Percentiles rank a stretch among this genome's conserved stretches.
These are phyloP conservation scores for Pezicula carpinea DNA, from an alignment of 2,329 filamentous ascomycete species.

Conservation along the genomic window DNA sequence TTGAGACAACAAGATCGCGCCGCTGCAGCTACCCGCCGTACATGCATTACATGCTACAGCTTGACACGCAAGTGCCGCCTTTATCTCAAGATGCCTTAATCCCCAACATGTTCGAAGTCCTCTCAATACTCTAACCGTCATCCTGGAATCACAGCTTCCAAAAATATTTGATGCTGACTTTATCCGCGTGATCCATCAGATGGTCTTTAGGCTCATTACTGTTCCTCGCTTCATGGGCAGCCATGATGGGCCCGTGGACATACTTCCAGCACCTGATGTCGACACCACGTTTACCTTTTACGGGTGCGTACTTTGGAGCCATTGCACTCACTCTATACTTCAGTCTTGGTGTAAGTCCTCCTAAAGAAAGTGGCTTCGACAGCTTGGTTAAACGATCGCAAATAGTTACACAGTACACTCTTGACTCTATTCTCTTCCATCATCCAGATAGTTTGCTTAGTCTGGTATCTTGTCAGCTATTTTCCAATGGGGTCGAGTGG, in stretches of 20 bases:
- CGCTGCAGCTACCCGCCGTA: conserved; percentile 33
- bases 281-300: conserved; percentile 82
- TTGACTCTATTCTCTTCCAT: conserved; percentile 82
- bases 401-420: conserved; percentile 74
- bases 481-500: conserved; percentile 95
- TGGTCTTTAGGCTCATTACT: conserved; percentile 91
- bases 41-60: conserved; percentile 15
- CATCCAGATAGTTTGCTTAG: conserved; percentile 73
- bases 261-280: conserved; percentile 85
- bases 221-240: conserved; percentile 88
- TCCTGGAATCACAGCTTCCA: conserved; percentile 13
- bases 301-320: conserved; percentile 89
- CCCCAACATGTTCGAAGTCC: not conserved
- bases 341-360: conserved; percentile 74
- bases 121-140: conserved; percentile 6
- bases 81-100: not conserved
- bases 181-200: conserved; percentile 46
- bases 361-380: no score
- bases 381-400: conserved; percentile 1
- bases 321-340: conserved; percentile 89
- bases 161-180: conserved; percentile 15
- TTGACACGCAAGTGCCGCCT: not conserved
- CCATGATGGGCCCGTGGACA: conserved; percentile 83
- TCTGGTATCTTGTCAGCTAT: conserved; percentile 96
- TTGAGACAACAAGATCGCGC: conserved; percentile 23